Evolutionary conservation across 208 protist species (phyloP).

Genomic region (Leishmania tropica): DNA sequence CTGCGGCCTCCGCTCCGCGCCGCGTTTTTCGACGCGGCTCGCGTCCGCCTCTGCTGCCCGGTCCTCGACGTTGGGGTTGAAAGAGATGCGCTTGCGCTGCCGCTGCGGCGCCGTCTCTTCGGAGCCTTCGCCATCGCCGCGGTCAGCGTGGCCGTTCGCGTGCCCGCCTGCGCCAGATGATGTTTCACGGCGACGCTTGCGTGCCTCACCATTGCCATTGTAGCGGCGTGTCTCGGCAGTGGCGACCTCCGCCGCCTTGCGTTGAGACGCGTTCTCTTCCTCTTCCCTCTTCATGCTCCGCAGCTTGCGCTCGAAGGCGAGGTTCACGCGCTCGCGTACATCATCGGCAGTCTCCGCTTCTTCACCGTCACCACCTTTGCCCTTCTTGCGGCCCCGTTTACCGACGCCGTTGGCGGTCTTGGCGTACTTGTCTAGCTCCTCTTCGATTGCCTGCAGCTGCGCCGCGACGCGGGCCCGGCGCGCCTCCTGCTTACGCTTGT

Average conservation of each 20-base stretch:
- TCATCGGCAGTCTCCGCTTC: slow-evolving; percentile 7
- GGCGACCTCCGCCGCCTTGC: background rate
- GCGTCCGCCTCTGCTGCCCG: slow-evolving; percentile 19
- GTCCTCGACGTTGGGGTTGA: slow-evolving; percentile 33
- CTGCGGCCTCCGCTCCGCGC: slow-evolving; percentile 27
- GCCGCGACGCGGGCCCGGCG: slow-evolving; percentile 50
- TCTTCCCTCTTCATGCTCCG: slow-evolving; percentile 32
- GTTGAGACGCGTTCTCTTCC: slow-evolving; percentile 15
- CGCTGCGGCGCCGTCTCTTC: slow-evolving; percentile 3
- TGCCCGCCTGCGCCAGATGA: background rate
- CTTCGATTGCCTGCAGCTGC: slow-evolving; percentile 43
- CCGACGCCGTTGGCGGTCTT: slow-evolving; percentile 34
- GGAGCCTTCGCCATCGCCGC: background rate
- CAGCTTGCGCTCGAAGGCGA: slow-evolving; percentile 48
- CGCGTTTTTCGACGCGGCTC: background rate
- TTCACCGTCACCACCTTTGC: slow-evolving; percentile 16
- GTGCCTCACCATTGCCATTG: background rate
- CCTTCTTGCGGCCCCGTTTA: slow-evolving; percentile 34
- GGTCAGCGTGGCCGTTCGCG: background rate
- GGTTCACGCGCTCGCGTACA: slow-evolving; percentile 29
- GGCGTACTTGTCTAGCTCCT: slow-evolving; percentile 40
- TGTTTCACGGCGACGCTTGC: slow-evolving; percentile 17
- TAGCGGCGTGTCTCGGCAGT: background rate
- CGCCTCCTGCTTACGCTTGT: slow-evolving; percentile 63
- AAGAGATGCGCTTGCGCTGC: slow-evolving; percentile 62